Conservation (phyloP, 2,329 filamentous ascomycete species). For the Akanthomyces lecanii region DNA sequence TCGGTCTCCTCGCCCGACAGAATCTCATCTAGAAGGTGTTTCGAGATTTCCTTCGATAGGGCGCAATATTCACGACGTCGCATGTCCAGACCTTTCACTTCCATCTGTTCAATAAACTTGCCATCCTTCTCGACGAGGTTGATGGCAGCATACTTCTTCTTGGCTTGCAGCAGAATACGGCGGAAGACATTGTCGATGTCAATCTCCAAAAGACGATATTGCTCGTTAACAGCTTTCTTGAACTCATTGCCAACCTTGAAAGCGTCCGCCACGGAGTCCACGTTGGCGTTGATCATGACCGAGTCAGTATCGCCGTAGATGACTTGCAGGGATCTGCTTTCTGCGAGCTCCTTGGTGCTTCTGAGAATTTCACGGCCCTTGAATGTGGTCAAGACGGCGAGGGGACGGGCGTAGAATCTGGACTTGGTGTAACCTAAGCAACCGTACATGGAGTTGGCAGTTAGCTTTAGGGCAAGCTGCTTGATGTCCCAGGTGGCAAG, state of each 20-base stretch:
- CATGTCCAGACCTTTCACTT: constrained; percentile 98
- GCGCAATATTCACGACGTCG: constrained; percentile 94
- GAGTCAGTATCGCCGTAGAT: constrained; percentile 99
- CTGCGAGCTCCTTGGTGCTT: constrained; percentile 92
- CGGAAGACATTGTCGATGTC: constrained; percentile 98
- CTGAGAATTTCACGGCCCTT: constrained; percentile 97
- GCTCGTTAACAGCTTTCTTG: constrained; percentile 90
- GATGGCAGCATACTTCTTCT: constrained; percentile 99
- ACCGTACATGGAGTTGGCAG: constrained; percentile 99
- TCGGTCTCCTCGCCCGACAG: constrained; percentile 92
- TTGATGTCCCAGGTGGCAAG: constrained; percentile 97
- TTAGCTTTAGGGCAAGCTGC: constrained; percentile 92
- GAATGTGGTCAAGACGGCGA: constrained; percentile 93
- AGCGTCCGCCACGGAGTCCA: constrained; percentile 86
- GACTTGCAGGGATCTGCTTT: constrained; percentile 84
- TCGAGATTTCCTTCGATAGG: constrained; percentile 90
- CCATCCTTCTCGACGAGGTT: constrained; percentile 87
- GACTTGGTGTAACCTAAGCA: constrained; percentile 96
- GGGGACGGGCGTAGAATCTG: constrained; percentile 90
- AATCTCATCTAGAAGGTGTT: constrained; percentile 85
- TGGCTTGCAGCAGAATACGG: constrained; percentile 86
- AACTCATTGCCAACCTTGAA: constrained; percentile 91
- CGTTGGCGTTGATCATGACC: constrained; percentile 99
- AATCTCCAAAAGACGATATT: constrained; percentile 89
- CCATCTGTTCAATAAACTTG: constrained; percentile 89